Percentiles rank a stretch among this genome's conserved stretches.
phyloP scores from a whole-genome alignment of 306 rosid species.

The Trichosanthes cucumerina region DNA sequence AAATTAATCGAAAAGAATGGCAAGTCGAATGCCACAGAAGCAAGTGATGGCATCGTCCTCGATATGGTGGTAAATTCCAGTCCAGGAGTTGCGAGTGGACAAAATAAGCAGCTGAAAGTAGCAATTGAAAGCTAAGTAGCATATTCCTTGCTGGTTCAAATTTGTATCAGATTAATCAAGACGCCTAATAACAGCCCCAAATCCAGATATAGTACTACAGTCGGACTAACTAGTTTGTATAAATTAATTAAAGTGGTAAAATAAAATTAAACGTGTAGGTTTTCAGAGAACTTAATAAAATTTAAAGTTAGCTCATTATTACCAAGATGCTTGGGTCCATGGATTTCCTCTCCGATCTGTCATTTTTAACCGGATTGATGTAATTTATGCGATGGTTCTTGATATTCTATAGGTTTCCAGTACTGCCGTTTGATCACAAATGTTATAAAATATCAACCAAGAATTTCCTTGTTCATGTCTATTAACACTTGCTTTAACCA shows the following conservation, averaged over 20 bases:
- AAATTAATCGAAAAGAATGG: slow-evolving; percentile 16
- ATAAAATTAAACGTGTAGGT: slow-evolving; percentile 8
- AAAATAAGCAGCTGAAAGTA: slow-evolving; percentile 18
- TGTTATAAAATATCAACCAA: not conserved
- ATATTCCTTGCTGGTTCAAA: not conserved
- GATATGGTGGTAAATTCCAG: slow-evolving; percentile 15
- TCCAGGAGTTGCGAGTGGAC: slow-evolving; percentile 18
- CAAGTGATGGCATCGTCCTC: slow-evolving; percentile 1
- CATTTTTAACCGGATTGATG: not conserved
- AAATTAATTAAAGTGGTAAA: slow-evolving; percentile 5
- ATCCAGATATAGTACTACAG: not conserved
- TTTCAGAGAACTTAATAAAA: slow-evolving; percentile 6
- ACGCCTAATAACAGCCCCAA: not conserved
- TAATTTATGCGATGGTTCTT: not conserved
- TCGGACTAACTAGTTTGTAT: slow-evolving; percentile 5
- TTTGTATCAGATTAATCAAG: slow-evolving; percentile 6
- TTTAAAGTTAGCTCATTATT: not conserved
- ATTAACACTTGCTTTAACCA: not conserved
- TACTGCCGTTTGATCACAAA: not conserved
- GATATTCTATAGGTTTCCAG: not conserved
- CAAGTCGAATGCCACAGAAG: slow-evolving; percentile 5
- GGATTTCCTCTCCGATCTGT: not conserved
- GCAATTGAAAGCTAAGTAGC: slow-evolving; percentile 24
- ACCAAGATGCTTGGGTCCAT: not conserved
- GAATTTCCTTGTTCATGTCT: not conserved